These are phyloP conservation scores for Solanum pimpinellifolium DNA, from an alignment of 257 asterid species.

Conservation along the genomic window DNA sequence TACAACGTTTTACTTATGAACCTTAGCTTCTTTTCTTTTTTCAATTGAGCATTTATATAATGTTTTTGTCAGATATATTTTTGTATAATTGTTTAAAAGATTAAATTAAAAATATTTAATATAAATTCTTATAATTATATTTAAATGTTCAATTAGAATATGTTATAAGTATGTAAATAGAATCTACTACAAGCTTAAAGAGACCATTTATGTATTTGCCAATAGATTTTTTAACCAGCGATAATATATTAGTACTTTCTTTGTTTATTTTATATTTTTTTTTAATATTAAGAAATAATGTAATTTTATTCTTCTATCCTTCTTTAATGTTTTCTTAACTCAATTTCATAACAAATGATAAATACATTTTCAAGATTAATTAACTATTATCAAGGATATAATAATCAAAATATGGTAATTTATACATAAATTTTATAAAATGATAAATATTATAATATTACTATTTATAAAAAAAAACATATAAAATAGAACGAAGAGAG, in stretches of 20 bases:
- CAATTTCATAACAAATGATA: no score
- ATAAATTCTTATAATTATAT: not conserved
- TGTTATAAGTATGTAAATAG: not conserved
- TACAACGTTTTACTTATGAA: not conserved
- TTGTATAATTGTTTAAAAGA: not conserved
- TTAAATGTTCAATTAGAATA: not conserved
- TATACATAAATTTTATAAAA: no score
- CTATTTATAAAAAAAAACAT: no score
- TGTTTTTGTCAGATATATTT: not conserved
- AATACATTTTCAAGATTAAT: no score
- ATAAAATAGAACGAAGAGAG: no score
- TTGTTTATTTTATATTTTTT: no score
- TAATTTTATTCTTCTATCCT: no score
- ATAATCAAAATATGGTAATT: no score
- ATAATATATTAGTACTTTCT: not conserved
- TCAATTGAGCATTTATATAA: not conserved
- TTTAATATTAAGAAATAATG: no score
- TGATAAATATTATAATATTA: rapidly evolving
- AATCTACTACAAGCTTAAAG: not conserved
- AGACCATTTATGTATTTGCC: not conserved
- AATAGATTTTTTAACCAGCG: not conserved
- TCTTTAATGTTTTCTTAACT: no score
- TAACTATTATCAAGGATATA: no score
- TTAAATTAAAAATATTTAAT: not conserved
- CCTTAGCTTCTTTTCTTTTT: not conserved